Evolutionary conservation across 108 stramenopile genomes (phyloP), one percentile per base, ranked within the genome.

Genomic region (Bacterosira constricta): DNA sequence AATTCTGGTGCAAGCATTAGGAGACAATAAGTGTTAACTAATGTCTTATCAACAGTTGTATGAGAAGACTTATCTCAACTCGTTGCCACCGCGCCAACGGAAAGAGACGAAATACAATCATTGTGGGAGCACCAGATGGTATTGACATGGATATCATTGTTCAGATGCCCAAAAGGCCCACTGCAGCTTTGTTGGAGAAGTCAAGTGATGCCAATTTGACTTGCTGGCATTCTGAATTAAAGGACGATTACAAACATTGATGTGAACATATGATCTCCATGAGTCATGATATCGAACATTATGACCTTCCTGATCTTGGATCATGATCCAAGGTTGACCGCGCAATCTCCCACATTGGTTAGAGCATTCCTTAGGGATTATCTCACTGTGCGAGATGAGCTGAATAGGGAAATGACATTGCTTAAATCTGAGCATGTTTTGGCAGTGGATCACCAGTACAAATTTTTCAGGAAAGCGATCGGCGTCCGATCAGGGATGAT

Each of bases 331-430:
- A 5, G 26, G 5, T 56, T 18, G 55, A 29, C 47, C 4, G 63
- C 63, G 11, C 45, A 63, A 29, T 20, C 21, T 46, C 41, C 1
- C 3, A n/a, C 26, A 7, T 1, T 46, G 17, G 56, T 56, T 11
- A 54, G 29, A 17, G 67, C 67, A 17, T 66, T 66, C 53, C 11
- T 69, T 6, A 15, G 67, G 8, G 67, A 69, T 32, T 69, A 56
- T 34, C 3, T 69, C 50, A 41, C 15, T 56, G 9, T 11, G 2
- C 5, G 53, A 55, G 67, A 69, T 54, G 53, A 39, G 32, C 46
- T 69, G 37, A 42, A 57, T 25, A 39, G 67, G 18, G 67, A 69
- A 44, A 56, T 56, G 67, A 54, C 67, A 44, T 1, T 54, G 0
- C 26, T 46, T 2, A 1, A 9, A 29, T 63, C 63, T 1, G 8